Conservation (phyloP, 192 early-diverging fungal species). For the Pilaira anomala region DNA sequence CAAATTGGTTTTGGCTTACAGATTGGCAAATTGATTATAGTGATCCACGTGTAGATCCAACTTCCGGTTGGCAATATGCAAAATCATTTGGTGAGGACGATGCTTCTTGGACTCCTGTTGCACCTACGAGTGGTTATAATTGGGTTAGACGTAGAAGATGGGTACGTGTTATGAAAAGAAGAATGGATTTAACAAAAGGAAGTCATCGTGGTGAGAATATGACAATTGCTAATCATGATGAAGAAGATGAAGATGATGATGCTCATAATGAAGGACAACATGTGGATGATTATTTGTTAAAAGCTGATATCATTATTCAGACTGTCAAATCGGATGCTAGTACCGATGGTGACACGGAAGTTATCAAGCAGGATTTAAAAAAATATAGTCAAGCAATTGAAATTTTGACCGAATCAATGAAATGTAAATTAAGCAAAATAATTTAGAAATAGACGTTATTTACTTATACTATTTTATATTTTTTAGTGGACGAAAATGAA, state of each 20-base stretch:
- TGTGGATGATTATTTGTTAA: conserved; percentile 22
- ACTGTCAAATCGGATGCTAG: conserved; percentile 11
- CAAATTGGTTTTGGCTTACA: conserved; percentile 75
- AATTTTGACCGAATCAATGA: conserved; percentile 60
- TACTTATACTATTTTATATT: too few relatives aligned
- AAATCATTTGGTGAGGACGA: conserved; percentile 53
- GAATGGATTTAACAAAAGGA: conserved; percentile 42
- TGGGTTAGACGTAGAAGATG: conserved; percentile 71
- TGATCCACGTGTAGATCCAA: conserved; percentile 54
- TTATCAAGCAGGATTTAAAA: conserved; percentile 32
- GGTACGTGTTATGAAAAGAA: conserved; percentile 75
- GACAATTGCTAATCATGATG: conserved; percentile 1
- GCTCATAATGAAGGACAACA: background rate
- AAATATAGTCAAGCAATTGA: conserved; percentile 59
- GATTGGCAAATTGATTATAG: conserved; percentile 70
- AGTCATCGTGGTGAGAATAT: conserved; percentile 14
- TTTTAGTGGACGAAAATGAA: conserved; percentile 56
- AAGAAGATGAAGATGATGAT: conserved; percentile 22
- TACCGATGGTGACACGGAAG: background rate
- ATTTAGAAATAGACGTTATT: too few relatives aligned
- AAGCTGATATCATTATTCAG: conserved; percentile 31
- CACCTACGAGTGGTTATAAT: conserved; percentile 44
- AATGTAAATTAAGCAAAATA: conserved; percentile 45
- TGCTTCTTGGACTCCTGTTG: conserved; percentile 47
- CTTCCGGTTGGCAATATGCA: conserved; percentile 74